Base-by-base conservation (phyloP, 495 filamentous ascomycete species). In the Aspergillus wentii region DNA sequence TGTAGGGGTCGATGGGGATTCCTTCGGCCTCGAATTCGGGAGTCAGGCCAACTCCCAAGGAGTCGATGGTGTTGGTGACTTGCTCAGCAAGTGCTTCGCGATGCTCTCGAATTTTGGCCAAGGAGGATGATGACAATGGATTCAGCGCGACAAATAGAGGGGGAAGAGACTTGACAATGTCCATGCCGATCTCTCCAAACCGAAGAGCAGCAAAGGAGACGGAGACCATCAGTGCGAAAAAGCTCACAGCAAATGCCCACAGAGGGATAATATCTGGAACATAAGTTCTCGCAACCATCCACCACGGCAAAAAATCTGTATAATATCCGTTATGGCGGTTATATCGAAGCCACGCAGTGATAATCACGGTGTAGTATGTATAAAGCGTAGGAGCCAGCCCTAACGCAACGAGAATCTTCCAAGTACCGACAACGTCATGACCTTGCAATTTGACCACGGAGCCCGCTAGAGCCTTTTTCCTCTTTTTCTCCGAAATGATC, bases 381-480 rank as follows among this genome's bases (percentile, higher is more conserved):
- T 97, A 96, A 3, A 95, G 70, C 5, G 87, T 65, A 0, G 92
- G 92, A 6, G 90, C 86, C 48, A 99, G 80, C 9, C 81, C 88
- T 51, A 97, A 71, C 19, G 91, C 79, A 17, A 97, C 90, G 7
- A 99, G 80, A 9, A 99, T 74, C 59, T 99, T 99, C 92, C 92
- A 99, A 0, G 92, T 97, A 0, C 91, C 92, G 71, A 99, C 90
- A 17, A 99, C 92, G 58, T 99, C 92, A 23, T 82, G 78, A 13
- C 86, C 92, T 56, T 94, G 83, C 18, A 99, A 75, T 56, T 99
- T 99, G 46, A 99, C 92, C 2, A 83, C 85, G 8, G 89, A 95
- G 15, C 82, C 89, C 3, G 90, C 91, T 17, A 99, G 75, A 0
- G 92, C 92, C 59, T 92, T 83, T 45, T 78, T 80, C 1, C 90